Conservation (phyloP, 2,329 filamentous ascomycete species). For the Dactylellina drechsleri region DNA sequence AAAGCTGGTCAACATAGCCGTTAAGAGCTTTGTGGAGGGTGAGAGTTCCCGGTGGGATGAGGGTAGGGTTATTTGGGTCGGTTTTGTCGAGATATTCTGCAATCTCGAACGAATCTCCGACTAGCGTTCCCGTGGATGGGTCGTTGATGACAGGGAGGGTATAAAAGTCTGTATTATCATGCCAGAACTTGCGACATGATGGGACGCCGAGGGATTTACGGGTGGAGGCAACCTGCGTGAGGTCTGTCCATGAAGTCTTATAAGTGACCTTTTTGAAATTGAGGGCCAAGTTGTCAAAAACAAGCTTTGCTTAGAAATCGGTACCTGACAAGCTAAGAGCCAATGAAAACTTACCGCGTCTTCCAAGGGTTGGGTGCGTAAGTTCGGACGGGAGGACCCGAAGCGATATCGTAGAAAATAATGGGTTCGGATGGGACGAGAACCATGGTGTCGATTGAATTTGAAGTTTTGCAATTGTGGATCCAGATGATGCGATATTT, state of each 20-base stretch:
- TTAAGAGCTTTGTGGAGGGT: conserved; percentile 68
- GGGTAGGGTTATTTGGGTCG: conserved; percentile 66
- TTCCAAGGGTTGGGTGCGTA: conserved; percentile 67
- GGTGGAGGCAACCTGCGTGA: conserved; percentile 66
- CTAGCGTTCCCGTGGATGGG: conserved; percentile 60
- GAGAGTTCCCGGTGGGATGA: conserved; percentile 63
- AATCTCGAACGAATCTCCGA: conserved; percentile 75
- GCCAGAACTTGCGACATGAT: conserved; percentile 66
- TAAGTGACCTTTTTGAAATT: conserved; percentile 66
- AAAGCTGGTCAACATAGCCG: conserved; percentile 67
- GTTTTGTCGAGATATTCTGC: conserved; percentile 69
- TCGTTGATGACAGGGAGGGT: conserved; percentile 71
- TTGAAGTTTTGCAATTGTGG: background rate
- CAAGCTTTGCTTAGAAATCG: background rate
- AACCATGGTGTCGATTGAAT: conserved; percentile 1
- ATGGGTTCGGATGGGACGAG: conserved; percentile 56
- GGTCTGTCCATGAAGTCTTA: conserved; percentile 66
- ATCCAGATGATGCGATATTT: background rate
- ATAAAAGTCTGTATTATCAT: conserved; percentile 69
- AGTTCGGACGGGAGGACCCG: conserved; percentile 59
- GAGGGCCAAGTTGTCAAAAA: conserved; percentile 61
- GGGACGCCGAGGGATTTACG: conserved; percentile 65
- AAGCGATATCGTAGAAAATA: conserved; percentile 66
- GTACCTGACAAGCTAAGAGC: background rate
- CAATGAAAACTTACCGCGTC: conserved; percentile 59